A percentile compares a stretch with the other conserved stretches of the same genome.
Conservation (phyloP, 257 asterid genomes). For the Solanum dulcamara region DNA sequence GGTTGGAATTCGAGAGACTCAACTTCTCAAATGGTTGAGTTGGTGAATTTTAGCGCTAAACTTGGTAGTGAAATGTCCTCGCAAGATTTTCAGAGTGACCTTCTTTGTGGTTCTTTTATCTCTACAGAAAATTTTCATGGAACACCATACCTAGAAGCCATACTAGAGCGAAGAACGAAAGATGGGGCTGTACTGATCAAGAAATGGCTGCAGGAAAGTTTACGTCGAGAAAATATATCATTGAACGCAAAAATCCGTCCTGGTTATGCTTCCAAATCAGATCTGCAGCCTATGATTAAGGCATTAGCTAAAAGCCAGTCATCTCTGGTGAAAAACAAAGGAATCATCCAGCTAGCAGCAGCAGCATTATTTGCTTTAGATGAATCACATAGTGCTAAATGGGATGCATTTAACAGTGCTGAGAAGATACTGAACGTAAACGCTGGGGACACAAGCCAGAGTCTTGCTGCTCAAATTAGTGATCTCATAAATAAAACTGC, state of each 20-base stretch:
- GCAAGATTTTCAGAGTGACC: conserved; percentile 20
- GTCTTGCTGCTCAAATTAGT: conserved; percentile 82
- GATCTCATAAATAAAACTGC: conserved; percentile 85
- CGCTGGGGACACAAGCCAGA: conserved; percentile 88
- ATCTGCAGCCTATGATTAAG: conserved; percentile 50
- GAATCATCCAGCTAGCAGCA: conserved; percentile 74
- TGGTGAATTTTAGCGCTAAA: conserved; percentile 38
- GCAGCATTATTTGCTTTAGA: conserved; percentile 63
- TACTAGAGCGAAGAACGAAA: conserved; percentile 70
- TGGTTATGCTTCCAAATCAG: conserved; percentile 56
- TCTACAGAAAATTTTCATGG: conserved; percentile 66
- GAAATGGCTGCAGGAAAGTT: conserved; percentile 92
- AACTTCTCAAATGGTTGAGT: conserved; percentile 33
- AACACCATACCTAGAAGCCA: conserved; percentile 72
- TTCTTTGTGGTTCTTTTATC: conserved; percentile 68
- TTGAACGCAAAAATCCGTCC: conserved; percentile 44
- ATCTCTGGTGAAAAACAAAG: conserved; percentile 57
- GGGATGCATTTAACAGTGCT: conserved; percentile 88
- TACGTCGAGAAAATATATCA: conserved; percentile 61
- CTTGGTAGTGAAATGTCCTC: conserved; percentile 27
- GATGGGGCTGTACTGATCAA: conserved; percentile 66
- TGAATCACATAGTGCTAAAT: conserved; percentile 47
- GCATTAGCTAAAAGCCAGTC: conserved; percentile 61
- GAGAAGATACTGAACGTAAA: conserved; percentile 85
- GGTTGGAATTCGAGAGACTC: conserved; percentile 64